Percentiles rank a stretch among this genome's conserved stretches.
Conservation (phyloP, 768 basidiomycete genomes). For the Mycena venus region DNA sequence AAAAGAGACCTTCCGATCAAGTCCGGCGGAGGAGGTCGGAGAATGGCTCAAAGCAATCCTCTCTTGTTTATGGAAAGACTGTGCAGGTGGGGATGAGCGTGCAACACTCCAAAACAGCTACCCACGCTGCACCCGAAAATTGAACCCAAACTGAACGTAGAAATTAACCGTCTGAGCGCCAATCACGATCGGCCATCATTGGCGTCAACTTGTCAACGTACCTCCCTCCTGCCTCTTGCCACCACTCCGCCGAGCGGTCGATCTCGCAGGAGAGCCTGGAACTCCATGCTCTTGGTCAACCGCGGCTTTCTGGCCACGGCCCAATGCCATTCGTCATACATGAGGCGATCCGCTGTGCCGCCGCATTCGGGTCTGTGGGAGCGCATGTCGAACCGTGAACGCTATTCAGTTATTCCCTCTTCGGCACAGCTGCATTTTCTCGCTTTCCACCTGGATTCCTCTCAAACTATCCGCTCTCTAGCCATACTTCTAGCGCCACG, state of each 20-base stretch:
- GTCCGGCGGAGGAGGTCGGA: not conserved
- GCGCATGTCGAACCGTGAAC: no score
- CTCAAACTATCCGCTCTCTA: no score
- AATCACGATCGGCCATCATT: not conserved
- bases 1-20: conserved; percentile 1
- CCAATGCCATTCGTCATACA: no score
- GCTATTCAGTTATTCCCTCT: no score
- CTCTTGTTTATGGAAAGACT: not conserved
- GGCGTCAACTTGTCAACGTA: not conserved
- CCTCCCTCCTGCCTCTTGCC: not conserved
- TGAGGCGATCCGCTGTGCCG: no score
- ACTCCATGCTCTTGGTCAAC: not conserved
- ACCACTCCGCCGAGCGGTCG: not conserved
- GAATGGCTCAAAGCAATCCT: not conserved
- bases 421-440: no score
- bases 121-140: not conserved
- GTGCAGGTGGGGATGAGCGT: not conserved
- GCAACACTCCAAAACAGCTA: not conserved
- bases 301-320: no score
- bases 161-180: not conserved
- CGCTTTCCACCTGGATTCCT: no score
- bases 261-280: not conserved
- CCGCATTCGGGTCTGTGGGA: no score
- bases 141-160: not conserved
- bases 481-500: no score